A percentile compares a stretch with the other conserved stretches of the same genome.
phyloP scores from a whole-genome alignment of 2,329 filamentous ascomycete species.

The Cadophora gregata region DNA sequence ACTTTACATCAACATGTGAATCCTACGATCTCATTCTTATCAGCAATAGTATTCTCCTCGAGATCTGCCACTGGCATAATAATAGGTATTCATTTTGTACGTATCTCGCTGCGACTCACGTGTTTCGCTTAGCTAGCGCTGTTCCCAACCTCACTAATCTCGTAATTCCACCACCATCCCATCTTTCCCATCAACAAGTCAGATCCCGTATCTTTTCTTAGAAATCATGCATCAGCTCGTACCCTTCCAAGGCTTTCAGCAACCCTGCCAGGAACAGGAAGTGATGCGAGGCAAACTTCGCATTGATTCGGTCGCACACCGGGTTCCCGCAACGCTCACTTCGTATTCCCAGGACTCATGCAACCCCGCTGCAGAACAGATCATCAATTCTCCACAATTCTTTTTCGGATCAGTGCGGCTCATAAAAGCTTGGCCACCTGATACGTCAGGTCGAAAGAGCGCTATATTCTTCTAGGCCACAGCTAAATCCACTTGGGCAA shows the following conservation, averaged over 20 bases:
- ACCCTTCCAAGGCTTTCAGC: slow-evolving; percentile 3
- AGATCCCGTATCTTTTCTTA: slow-evolving; percentile 13
- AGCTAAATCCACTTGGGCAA: no score
- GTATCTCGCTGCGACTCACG: not conserved
- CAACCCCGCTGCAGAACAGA: slow-evolving; percentile 12
- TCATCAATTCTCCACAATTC: slow-evolving; percentile 4
- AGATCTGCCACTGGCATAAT: no score
- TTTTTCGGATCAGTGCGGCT: slow-evolving; percentile 12
- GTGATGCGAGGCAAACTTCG: not conserved
- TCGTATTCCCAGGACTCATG: slow-evolving; percentile 8
- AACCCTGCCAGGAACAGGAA: slow-evolving; percentile 17
- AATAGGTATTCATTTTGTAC: not conserved
- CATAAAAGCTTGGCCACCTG: slow-evolving; percentile 9
- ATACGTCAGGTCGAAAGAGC: not conserved
- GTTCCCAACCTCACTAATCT: slow-evolving; percentile 8
- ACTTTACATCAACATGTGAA: no score
- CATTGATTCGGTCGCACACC: not conserved
- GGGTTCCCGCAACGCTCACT: not conserved
- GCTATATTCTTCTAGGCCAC: not conserved
- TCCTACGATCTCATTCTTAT: no score
- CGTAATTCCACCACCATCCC: not conserved
- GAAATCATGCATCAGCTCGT: not conserved
- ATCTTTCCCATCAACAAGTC: not conserved
- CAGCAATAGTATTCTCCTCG: no score
- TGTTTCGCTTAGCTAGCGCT: slow-evolving; percentile 7